These are phyloP conservation scores for Xylariaceae sp. DNA, from an alignment of 2,329 filamentous ascomycete genomes.

Conservation along the genomic window DNA sequence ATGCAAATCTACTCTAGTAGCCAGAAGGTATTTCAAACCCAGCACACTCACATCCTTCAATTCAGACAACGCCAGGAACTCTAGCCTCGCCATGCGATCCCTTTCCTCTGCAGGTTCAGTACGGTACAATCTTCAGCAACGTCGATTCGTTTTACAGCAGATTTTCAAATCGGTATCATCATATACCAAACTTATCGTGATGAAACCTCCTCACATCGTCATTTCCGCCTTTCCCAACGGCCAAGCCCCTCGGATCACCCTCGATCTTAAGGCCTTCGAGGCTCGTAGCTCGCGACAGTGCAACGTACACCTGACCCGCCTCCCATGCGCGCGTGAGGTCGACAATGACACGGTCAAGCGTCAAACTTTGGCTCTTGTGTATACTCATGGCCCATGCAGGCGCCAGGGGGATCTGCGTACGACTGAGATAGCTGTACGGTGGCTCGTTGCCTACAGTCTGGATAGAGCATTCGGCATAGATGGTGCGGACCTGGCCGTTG, in stretches of 20 bases:
- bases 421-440: slow-evolving; percentile 45
- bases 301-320: slow-evolving; percentile 59
- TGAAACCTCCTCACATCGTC: slow-evolving; percentile 33
- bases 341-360: slow-evolving; percentile 55
- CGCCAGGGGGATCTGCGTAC: slow-evolving; percentile 59
- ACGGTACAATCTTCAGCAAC: too few relatives aligned
- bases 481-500: slow-evolving; percentile 41
- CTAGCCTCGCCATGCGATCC: too few relatives aligned
- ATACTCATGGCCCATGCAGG: slow-evolving; percentile 61
- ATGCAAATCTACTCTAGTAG: too few relatives aligned
- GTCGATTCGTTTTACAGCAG: too few relatives aligned
- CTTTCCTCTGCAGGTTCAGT: too few relatives aligned
- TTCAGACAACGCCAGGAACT: too few relatives aligned
- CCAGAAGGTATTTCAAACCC: too few relatives aligned
- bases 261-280: slow-evolving; percentile 45
- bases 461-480: slow-evolving; percentile 49
- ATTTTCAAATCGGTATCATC: slow-evolving; percentile 1
- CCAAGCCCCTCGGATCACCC: slow-evolving; percentile 28
- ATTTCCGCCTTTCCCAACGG: slow-evolving; percentile 31
- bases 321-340: slow-evolving; percentile 51
- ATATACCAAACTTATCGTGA: slow-evolving; percentile 30
- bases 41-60: too few relatives aligned
- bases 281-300: slow-evolving; percentile 52
- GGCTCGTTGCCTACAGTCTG: slow-evolving; percentile 41
- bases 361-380: slow-evolving; percentile 62